These are phyloP conservation scores for Porphyridium purpureum DNA, from an alignment of 23 red algal genomes.

Conservation along the genomic window DNA sequence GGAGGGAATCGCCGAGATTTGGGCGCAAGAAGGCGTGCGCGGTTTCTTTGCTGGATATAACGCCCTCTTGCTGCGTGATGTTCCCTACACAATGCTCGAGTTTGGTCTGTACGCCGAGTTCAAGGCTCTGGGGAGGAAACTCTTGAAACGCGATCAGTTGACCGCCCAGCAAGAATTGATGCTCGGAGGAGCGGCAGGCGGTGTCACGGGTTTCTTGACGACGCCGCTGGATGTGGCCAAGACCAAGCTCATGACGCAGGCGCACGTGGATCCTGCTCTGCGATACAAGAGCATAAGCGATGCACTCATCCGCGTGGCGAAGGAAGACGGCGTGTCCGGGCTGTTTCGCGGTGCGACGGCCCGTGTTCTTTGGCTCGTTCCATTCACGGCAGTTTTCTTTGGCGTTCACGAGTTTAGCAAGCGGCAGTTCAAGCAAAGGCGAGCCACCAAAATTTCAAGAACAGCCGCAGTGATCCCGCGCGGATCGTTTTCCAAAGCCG, in stretches of 20 bases:
- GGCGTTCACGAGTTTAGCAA: conserved; percentile 79
- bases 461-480: too few relatives aligned
- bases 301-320: conserved; percentile 19
- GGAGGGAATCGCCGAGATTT: conserved; percentile 29
- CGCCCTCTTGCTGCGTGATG: conserved; percentile 65
- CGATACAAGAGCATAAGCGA: conserved; percentile 20
- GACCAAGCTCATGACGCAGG: conserved; percentile 83
- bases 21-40: conserved; percentile 25
- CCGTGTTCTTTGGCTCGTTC: conserved; percentile 75
- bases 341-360: conserved; percentile 66
- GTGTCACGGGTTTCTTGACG: conserved; percentile 74
- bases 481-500: too few relatives aligned
- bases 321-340: conserved; percentile 39
- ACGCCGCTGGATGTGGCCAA: conserved; percentile 96
- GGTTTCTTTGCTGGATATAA: conserved; percentile 70
- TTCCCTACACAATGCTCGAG: conserved; percentile 98
- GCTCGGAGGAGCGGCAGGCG: conserved; percentile 77
- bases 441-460: too few relatives aligned
- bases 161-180: conserved; percentile 43
- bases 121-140: conserved; percentile 24
- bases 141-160: conserved; percentile 7
- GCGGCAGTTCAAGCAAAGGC: too few relatives aligned
- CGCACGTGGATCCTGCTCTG: neutral
- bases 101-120: conserved; percentile 79
- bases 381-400: conserved; percentile 95